Base-by-base conservation (phyloP, 2,329 filamentous ascomycete species). In the Dothistroma pini region DNA sequence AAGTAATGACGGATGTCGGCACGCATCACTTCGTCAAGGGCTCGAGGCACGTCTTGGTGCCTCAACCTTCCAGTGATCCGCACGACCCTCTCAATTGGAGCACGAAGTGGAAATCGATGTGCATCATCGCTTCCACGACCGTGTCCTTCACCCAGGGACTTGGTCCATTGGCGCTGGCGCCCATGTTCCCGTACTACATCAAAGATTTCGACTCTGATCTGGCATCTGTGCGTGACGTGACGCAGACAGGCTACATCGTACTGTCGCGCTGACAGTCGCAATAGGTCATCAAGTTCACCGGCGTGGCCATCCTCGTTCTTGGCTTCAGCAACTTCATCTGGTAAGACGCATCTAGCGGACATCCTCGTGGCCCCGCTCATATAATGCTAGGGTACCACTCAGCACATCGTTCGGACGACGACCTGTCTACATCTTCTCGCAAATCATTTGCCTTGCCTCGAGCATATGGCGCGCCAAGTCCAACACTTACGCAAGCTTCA, bases 1-100 rank as follows among this genome's bases (percentile, higher is more conserved):
- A 85, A 71, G 77, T 85, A 68, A 86, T 86, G 83, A 74, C 78
- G 9, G 83, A 89, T 77, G 80, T 87, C 41, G 84, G 84, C 21
- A 76, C 77, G 0, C 84, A 86, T 72, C 85, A 87, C 71, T 88
- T 88, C 68, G 84, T 88, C 68, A 88, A 87, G 68, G 76, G 78
- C 22, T 71, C 72, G 21, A 71, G 73, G 22, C 75, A 78, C 35
- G 80, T 81, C 16, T 72, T 83, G n/a, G 79, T 83, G 10, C 81
- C 81, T 29, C 81, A 83, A 63, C 81, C 81, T 6, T 80, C 78
- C 0, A 71, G 75, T 35, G 74, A 80, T 59, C 76, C 75, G 9
- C 62, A 66, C 51, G 64, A 66, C 57, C 66, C 66, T 22, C 56
- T 81, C 50, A 83, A 83, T 61, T 83, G 81, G 81, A 78, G 69